Conservation (phyloP, 2,329 filamentous ascomycete genomes). For the Aspergillus sp. region DNA sequence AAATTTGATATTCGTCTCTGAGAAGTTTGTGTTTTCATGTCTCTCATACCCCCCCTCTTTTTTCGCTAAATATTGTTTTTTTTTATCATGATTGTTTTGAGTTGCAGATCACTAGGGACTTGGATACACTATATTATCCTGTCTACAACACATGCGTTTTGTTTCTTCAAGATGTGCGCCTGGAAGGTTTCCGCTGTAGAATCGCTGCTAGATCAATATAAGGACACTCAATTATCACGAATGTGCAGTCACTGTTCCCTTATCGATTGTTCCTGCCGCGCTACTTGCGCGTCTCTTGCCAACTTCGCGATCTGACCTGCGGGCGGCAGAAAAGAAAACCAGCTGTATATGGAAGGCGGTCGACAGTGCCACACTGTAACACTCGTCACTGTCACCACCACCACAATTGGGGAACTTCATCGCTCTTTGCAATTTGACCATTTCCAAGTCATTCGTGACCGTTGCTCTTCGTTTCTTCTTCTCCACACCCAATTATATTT, state of each 20-base stretch:
- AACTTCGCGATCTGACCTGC: neutral
- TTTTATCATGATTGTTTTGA: constrained; percentile 4
- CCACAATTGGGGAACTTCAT: constrained; percentile 5
- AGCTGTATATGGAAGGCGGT: constrained; percentile 18
- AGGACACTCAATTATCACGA: neutral
- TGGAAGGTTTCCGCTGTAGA: neutral
- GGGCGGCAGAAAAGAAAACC: neutral
- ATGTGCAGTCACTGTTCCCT: neutral
- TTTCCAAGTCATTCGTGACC: constrained; percentile 15
- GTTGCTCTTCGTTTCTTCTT: constrained; percentile 11
- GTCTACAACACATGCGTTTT: neutral
- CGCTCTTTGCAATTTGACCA: constrained; percentile 6
- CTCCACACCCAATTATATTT: constrained; percentile 9
- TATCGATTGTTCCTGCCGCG: neutral
- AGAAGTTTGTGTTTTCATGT: constrained; percentile 17
- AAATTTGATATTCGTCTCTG: constrained; percentile 19
- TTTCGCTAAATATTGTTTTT: constrained; percentile 7
- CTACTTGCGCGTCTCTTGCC: neutral
- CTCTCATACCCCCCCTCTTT: constrained; percentile 22
- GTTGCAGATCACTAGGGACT: neutral
- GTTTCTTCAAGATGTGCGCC: neutral
- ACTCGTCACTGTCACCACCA: neutral
- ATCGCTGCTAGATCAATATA: neutral
- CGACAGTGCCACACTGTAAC: constrained; percentile 5
- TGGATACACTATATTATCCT: neutral